Evolutionary conservation across 2,329 filamentous ascomycete genomes (phyloP), one percentile per base, ranked within the genome.

Genomic region (Fusarium kyushuense): DNA sequence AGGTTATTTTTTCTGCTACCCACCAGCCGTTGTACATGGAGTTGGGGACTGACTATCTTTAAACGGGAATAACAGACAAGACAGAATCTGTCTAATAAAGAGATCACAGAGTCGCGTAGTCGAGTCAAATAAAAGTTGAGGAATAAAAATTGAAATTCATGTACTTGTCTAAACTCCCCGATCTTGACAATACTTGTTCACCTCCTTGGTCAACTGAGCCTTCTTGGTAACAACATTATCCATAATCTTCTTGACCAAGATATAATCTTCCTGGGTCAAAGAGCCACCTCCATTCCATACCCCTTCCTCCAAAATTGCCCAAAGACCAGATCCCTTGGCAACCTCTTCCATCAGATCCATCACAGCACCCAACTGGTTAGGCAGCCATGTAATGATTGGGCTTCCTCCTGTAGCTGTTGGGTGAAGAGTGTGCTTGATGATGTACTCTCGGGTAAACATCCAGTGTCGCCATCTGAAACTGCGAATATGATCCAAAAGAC

Each of bases 391-490:
- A 17, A 94, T 91, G 64, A 95, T 94, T 5, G 92, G 92, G 70
- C 89, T 92, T 19, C 92, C 92, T 3, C 92, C 92, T 0, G 92
- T 95, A 1, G 92, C 92, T 3, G 90, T 93, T 1, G 92, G 91
- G 75, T 95, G 91, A 19, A 81, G 83, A 1, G 90, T 94, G 74
- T 88, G 87, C 83, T 93, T 93, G 66, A 95, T 84, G 72, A 95
- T 94, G 76, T 95, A 95, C 82, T 94, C 92, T 61, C 92, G 85
- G 3, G 91, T 92, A 76, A 95, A 95, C 77, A 91, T 92, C 92
- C 92, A 95, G 79, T 95, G 92, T 9, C 92, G 84, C 90, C 92
- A 95, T 62, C 92, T 83, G 82, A 95, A 95, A 76, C 93, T 91
- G 57, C 92, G 87, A 11, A 95, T 90, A 78, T 94, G 89, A 76